Evolutionary conservation across 1,284 basidiomycete genomes (phyloP).

Genomic region (Marasmius fiardii): DNA sequence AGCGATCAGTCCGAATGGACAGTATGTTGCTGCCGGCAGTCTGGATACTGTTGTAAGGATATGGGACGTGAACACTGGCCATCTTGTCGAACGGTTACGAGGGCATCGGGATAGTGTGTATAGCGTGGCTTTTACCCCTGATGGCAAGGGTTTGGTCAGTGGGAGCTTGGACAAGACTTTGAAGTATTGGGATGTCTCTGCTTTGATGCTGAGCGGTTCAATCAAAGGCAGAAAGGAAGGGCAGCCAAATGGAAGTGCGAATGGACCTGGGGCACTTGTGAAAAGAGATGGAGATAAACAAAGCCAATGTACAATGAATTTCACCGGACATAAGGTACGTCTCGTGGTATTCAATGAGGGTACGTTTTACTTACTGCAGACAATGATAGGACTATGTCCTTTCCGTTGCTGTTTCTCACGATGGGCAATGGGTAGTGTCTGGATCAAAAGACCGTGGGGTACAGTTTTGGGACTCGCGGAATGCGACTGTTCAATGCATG

Average conservation of each 20-base stretch:
- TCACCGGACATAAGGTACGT: slow-evolving; percentile 81
- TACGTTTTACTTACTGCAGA: background rate
- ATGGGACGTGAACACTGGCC: slow-evolving; percentile 78
- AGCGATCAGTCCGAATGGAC: slow-evolving; percentile 79
- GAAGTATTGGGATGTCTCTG: slow-evolving; percentile 82
- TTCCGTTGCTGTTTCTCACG: slow-evolving; percentile 77
- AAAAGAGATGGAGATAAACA: slow-evolving; percentile 28
- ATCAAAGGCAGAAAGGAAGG: slow-evolving; percentile 40
- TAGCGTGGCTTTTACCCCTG: slow-evolving; percentile 85
- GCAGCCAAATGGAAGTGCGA: slow-evolving; percentile 26
- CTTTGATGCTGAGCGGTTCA: slow-evolving; percentile 30
- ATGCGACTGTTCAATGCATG: slow-evolving; percentile 76
- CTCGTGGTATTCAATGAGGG: slow-evolving; percentile 7
- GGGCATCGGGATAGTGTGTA: slow-evolving; percentile 87
- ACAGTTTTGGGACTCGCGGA: slow-evolving; percentile 83
- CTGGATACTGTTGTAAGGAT: slow-evolving; percentile 84
- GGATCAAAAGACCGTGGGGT: slow-evolving; percentile 90
- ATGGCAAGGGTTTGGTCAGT: slow-evolving; percentile 76
- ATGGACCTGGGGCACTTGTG: slow-evolving; percentile 16
- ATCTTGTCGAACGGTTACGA: slow-evolving; percentile 70
- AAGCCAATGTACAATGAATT: slow-evolving; percentile 68
- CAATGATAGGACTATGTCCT: slow-evolving; percentile 68
- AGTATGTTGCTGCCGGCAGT: slow-evolving; percentile 79
- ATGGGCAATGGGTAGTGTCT: slow-evolving; percentile 86
- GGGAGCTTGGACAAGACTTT: slow-evolving; percentile 87